These are phyloP conservation scores for Barnettozyma siamensis DNA, from an alignment of 805 yeast genomes.

Conservation along the genomic window DNA sequence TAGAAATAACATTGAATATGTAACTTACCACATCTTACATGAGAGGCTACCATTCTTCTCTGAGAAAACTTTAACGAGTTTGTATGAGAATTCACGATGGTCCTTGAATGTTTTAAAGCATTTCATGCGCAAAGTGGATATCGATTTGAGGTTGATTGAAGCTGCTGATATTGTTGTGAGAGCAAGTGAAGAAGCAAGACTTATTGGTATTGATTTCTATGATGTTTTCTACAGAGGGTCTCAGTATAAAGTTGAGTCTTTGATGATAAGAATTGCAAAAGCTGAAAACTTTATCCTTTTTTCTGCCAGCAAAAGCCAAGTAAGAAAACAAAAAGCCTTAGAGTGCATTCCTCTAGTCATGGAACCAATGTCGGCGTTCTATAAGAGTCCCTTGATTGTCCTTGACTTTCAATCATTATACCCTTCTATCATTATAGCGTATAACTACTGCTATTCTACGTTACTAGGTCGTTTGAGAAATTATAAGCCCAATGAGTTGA, in stretches of 20 bases:
- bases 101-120: slow-evolving; percentile 38
- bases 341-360: slow-evolving; percentile 86
- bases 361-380: slow-evolving; percentile 85
- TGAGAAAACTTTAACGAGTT: slow-evolving; percentile 39
- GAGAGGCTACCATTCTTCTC: slow-evolving; percentile 60
- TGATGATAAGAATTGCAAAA: slow-evolving; percentile 68
- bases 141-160: slow-evolving; percentile 34
- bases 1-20: slow-evolving; percentile 72
- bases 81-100: slow-evolving; percentile 33
- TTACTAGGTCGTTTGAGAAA: slow-evolving; percentile 57
- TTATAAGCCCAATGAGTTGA: slow-evolving; percentile 35
- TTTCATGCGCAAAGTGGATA: slow-evolving; percentile 38
- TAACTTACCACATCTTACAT: slow-evolving; percentile 63
- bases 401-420: slow-evolving; percentile 91
- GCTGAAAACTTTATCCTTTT: slow-evolving; percentile 65
- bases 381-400: slow-evolving; percentile 85
- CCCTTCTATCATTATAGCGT: slow-evolving; percentile 89
- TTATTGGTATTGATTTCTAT: slow-evolving; percentile 85
- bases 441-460: slow-evolving; percentile 81
- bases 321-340: slow-evolving; percentile 75
- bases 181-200: slow-evolving; percentile 76
- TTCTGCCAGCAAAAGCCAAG: slow-evolving; percentile 78
- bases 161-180: slow-evolving; percentile 62
- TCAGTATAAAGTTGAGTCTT: slow-evolving; percentile 88
- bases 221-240: slow-evolving; percentile 90